phyloP scores from a whole-genome alignment of 2,329 filamentous ascomycete species.

The Thelonectria rubi region DNA sequence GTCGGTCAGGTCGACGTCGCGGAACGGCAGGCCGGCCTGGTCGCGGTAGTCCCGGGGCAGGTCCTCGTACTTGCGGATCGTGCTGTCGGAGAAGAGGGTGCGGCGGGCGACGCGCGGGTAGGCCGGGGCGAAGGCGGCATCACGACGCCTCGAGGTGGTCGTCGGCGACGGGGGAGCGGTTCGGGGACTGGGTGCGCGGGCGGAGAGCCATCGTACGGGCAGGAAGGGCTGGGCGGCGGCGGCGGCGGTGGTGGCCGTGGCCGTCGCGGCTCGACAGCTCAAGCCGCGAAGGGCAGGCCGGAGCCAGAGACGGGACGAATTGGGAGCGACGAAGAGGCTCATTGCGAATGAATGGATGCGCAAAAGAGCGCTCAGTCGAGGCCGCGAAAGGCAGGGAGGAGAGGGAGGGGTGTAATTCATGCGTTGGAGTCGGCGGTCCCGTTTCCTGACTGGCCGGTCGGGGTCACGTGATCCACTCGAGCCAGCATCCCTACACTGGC shows the following conservation, averaged over 20 bases:
- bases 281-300: constrained; percentile 41
- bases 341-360: constrained; percentile 38
- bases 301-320: constrained; percentile 45
- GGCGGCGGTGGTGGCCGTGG: constrained; percentile 4
- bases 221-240: constrained; percentile 33
- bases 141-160: constrained; percentile 24
- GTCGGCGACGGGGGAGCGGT: constrained; percentile 14
- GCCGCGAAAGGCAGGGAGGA: constrained; percentile 26
- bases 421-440: too few species aligned
- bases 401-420: too few species aligned
- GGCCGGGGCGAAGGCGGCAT: constrained; percentile 22
- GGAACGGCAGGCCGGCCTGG: constrained; percentile 62
- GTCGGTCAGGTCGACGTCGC: constrained; percentile 57
- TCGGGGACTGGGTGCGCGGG: constrained; percentile 20
- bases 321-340: constrained; percentile 43
- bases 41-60: constrained; percentile 68
- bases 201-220: constrained; percentile 39
- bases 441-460: too few species aligned
- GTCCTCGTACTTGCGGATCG: constrained; percentile 64
- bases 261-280: constrained; percentile 28
- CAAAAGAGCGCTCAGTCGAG: constrained; percentile 37
- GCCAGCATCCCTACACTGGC: too few species aligned
- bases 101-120: constrained; percentile 40
- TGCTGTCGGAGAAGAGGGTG: constrained; percentile 47
- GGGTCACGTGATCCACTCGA: too few species aligned